Percentiles rank a stretch among this genome's conserved stretches.
phyloP scores from a whole-genome alignment of 2,329 filamentous ascomycete species.

The Aspergillus sclerotialis region DNA sequence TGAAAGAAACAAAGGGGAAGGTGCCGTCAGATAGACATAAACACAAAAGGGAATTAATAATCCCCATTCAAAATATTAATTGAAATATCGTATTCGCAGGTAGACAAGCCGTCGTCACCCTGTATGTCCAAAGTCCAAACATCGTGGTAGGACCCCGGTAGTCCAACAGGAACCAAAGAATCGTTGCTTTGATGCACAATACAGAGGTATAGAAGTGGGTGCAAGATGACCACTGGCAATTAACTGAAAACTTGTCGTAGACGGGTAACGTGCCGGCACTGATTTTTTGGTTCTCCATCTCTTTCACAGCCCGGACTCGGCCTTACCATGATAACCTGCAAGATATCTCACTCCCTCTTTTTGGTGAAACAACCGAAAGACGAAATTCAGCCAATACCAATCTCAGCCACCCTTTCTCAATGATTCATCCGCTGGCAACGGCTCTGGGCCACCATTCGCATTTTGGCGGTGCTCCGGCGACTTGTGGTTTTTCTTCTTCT shows the following conservation, averaged over 20 bases:
- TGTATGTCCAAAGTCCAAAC: background rate
- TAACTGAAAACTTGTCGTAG: background rate
- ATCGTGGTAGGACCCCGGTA: background rate
- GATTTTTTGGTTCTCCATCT: background rate
- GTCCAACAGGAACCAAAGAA: background rate
- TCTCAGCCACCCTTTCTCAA: constrained; percentile 40
- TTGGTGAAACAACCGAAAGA: too few species aligned
- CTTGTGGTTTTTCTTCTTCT: constrained; percentile 33
- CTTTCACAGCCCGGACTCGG: background rate
- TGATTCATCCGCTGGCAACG: constrained; percentile 36
- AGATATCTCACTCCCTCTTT: background rate
- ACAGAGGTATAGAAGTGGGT: background rate
- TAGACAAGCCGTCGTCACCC: background rate
- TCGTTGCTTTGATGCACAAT: background rate
- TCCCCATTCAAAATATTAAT: background rate
- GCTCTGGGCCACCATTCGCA: constrained; percentile 25
- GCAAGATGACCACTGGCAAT: background rate
- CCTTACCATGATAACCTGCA: background rate
- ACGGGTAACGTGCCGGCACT: background rate
- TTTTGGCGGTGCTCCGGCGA: constrained; percentile 25
- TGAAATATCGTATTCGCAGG: background rate
- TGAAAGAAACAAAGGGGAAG: constrained; percentile 2
- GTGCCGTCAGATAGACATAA: too few species aligned
- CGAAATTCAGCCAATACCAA: too few species aligned
- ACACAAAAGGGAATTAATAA: too few species aligned